Evolutionary conservation across 495 filamentous ascomycete genomes (phyloP), one percentile per base, ranked within the genome.

Genomic region (Podospora pseudocomata): DNA sequence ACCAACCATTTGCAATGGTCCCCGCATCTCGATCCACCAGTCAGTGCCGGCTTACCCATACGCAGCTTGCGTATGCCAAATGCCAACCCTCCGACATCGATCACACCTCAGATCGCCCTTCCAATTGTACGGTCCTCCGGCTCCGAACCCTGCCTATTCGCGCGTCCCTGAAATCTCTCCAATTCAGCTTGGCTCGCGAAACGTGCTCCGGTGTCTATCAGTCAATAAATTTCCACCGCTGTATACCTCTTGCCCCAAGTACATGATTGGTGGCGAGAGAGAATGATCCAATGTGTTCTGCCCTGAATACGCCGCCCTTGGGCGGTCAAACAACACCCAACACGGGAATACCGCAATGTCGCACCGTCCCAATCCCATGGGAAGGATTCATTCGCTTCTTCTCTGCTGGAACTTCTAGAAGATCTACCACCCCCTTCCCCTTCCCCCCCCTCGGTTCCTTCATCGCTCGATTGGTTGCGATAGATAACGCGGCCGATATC

Each of bases 391-490:
- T 19, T 58, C 55, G 23, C 55, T 26, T 19, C 55, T 4, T 32
- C 55, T 58, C 15, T 2, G 55, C n/a, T 58, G 55, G 55, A 58
- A 58, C 11, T 58, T 58, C 55, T 20, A 58, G 55, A 58, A 58
- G 55, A 18, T 58, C 18, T 58, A 3, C 54, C 54, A 56, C 23
- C 23, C 20, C 20, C 20, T 23, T 23, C 20, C 20, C 20, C 20
- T 16, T 20, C 54, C 4, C 15, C 20, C 9, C 6, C 55, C 5
- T 9, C 55, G 55, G 55, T 18, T 19, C 7, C n/a, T 19, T 13
- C 19, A 20, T 58, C 23, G 55, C 55, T 26, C 23, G 55, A 58
- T 49, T 49, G 39, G 39, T 1, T 49, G 39, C 13, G 39, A 49
- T 13, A 49, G 15, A 58, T 15, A 58, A 16, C 9, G 55, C 9